phyloP scores from a whole-genome alignment of 148 eudicot genomes.

The Talinum fruticosum region DNA sequence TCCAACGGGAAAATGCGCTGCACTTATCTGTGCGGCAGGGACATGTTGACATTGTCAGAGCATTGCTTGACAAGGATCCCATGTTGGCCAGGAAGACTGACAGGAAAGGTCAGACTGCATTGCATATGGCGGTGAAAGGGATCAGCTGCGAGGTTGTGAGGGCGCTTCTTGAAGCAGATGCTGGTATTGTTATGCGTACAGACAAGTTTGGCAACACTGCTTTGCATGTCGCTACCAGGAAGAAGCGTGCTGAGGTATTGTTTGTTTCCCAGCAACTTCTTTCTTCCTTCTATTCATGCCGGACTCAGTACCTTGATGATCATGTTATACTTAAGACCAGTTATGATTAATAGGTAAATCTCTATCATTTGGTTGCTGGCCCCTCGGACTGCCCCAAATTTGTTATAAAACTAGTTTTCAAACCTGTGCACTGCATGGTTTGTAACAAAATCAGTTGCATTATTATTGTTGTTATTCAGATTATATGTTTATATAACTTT shows the following conservation, averaged over 20 bases:
- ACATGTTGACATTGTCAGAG: constrained; percentile 69
- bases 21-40: constrained; percentile 85
- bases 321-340: background rate
- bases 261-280: background rate
- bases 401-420: too few species aligned
- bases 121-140: constrained; percentile 95
- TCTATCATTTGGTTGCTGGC: background rate
- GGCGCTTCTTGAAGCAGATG: constrained; percentile 73
- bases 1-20: constrained; percentile 86
- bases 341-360: background rate
- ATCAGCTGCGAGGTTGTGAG: constrained; percentile 69
- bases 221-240: constrained; percentile 80
- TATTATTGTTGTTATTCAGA: too few species aligned
- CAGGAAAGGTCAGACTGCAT: constrained; percentile 80
- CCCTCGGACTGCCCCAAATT: too few species aligned
- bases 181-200: constrained; percentile 72
- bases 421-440: too few species aligned
- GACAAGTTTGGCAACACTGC: constrained; percentile 89
- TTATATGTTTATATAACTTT: too few species aligned
- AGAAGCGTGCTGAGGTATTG: constrained; percentile 74
- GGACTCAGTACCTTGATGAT: background rate
- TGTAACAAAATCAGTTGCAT: too few species aligned
- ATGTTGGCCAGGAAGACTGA: constrained; percentile 70
- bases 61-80: constrained; percentile 68
- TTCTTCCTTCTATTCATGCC: background rate